Evolutionary conservation across 2,329 filamentous ascomycete genomes (phyloP), one percentile per base, ranked within the genome.

Genomic region (Cadophora malorum): DNA sequence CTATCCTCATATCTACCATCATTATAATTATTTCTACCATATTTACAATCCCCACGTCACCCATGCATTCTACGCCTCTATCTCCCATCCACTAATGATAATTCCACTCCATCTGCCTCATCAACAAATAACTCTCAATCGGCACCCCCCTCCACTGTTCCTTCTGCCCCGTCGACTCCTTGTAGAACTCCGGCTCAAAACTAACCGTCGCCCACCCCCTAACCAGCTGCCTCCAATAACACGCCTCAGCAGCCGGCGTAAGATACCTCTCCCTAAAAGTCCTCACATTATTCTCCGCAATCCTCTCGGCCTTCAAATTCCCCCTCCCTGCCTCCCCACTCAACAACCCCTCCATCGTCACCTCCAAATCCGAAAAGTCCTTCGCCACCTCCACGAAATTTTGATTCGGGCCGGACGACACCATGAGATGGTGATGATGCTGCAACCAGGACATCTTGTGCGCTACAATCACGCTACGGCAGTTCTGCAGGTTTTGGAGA

Each of bases 241-340:
- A 87, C 2, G 82, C 80, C 74, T 86, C 83, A 0, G 85, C 84
- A 3, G 84, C 83, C 1, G 84, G 83, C 1, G 84, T 86, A 35
- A 86, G 76, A 72, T 86, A 86, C 3, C 82, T 77, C 71, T 86
- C 85, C 28, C 74, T 52, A 53, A 76, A 74, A 12, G 55, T 69
- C 33, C 81, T 76, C 6, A 71, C 68, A 14, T 66, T 70, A 55
- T 75, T 74, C 47, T 66, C 47, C 16, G 85, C 85, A 64, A 88
- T 85, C 41, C 75, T 75, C 73, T 83, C 78, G n/a, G 84, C 83
- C 4, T 79, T 74, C 35, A 64, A 9, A 25, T 64, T 35, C 23
- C 23, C 33, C 19, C 49, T 38, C 5, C 23, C 33, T 9, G 33
- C 52, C 5, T 78, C 71, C 0, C 80, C 80, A 62, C 79, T 76